These are phyloP conservation scores for Ambrosia hybrid DNA, from an alignment of 140 eudicot genomes.

Conservation along the genomic window DNA sequence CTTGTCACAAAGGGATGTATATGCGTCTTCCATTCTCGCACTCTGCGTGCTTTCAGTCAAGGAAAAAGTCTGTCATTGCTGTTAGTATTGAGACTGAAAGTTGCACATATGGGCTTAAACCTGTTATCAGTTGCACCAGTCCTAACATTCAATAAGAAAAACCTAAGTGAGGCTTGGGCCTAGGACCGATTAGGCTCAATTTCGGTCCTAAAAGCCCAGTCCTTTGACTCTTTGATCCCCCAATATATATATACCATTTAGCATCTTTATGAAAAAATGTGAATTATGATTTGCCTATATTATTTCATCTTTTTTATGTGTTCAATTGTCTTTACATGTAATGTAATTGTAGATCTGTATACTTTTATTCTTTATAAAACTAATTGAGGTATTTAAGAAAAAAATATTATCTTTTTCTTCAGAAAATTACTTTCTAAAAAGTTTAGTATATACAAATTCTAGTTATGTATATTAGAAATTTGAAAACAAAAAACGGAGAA, in stretches of 20 bases:
- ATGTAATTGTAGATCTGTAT: not conserved
- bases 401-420: not conserved
- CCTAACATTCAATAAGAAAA: not conserved
- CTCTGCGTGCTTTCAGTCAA: conserved; percentile 65
- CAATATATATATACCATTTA: not conserved
- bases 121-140: too few relatives aligned
- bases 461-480: not conserved
- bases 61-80: not conserved
- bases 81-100: too few relatives aligned
- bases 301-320: not conserved
- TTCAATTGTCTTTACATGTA: not conserved
- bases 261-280: not conserved
- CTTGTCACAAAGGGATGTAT: conserved; percentile 51
- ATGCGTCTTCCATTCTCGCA: conserved; percentile 52
- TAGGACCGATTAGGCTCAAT: not conserved
- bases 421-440: not conserved
- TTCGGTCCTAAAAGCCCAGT: not conserved
- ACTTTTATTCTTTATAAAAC: not conserved
- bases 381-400: not conserved
- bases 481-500: not conserved
- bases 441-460: not conserved
- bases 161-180: not conserved
- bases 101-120: too few relatives aligned
- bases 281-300: not conserved
- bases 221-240: not conserved